These are phyloP conservation scores for Plantago elongata DNA, from an alignment of 257 asterid species.

Conservation along the genomic window DNA sequence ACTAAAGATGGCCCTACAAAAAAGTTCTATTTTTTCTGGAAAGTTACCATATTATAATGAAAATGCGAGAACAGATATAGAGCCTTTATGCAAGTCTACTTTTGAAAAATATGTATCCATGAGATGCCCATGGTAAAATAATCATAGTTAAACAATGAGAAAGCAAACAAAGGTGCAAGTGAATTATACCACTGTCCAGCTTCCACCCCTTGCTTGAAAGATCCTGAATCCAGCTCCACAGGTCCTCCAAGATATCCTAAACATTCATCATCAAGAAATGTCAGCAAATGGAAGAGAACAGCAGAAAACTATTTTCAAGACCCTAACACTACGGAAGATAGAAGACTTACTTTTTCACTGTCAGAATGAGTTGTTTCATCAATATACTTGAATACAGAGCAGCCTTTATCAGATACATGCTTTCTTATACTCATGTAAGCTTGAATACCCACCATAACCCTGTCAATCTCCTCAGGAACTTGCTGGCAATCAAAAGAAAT, in stretches of 20 bases:
- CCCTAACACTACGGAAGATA: neutral
- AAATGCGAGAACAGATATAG: neutral
- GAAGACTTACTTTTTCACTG: conserved; percentile 53
- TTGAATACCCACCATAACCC: conserved; percentile 89
- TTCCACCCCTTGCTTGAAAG: conserved; percentile 93
- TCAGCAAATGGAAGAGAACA: conserved; percentile 17
- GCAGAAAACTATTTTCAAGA: conserved; percentile 4
- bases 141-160: conserved; percentile 15
- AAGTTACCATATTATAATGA: neutral
- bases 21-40: neutral
- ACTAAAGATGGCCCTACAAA: neutral
- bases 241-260: conserved; percentile 92
- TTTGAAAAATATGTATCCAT: conserved; percentile 11
- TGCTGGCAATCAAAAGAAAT: conserved; percentile 53
- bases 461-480: conserved; percentile 95
- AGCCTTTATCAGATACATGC: conserved; percentile 73
- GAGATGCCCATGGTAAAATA: conserved; percentile 9
- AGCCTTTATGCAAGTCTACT: conserved; percentile 7
- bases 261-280: conserved; percentile 18
- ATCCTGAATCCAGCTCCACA: conserved; percentile 84
- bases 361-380: conserved; percentile 48
- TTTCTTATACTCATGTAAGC: conserved; percentile 92
- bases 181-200: conserved; percentile 78
- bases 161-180: conserved; percentile 18
- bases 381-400: conserved; percentile 57